Evolutionary conservation across 805 yeast species (phyloP), one percentile per base, ranked within the genome.

Genomic region (Wickerhamomyces pijperi): DNA sequence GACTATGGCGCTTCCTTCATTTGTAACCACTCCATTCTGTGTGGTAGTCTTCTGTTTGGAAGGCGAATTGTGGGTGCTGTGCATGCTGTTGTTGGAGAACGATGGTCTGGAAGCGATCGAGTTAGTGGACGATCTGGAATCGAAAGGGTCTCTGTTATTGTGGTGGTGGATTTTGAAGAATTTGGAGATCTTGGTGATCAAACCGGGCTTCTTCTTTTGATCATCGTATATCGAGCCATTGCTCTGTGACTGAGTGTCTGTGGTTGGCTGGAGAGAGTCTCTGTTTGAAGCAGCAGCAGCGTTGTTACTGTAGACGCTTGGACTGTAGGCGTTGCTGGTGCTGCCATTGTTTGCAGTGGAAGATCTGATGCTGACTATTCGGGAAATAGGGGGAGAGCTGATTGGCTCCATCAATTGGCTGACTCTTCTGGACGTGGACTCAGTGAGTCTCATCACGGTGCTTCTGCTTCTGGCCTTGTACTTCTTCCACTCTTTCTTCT

Each of bases 401-500:
- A 46, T 43, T 12, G 48, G 49, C 4, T 53, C 59, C 46, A 54
- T 50, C 21, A 51, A 37, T 34, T 50, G 56, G 28, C 50, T 46
- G 12, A 51, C 54, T 38, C 58, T 47, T 39, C 53, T 47, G 12
- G 56, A 49, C 13, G 57, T 50, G 2, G 54, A 46, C 34, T 52
- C 56, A 23, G 45, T 42, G 36, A 50, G 43, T 48, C 67, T 40
- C 19, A 54, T 29, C 7, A 54, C 56, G 3, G 65, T 61, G 17
- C 19, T 31, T 32, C 61, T 49, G 33, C 61, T 61, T 42, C 66
- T 50, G 13, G 53, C 54, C n/a, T 59, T 60, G 38, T 50, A 51
- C 36, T 54, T 58, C 16, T 50, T 46, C 5, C 46, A 53, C 32
- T 61, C 61, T 28, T 50, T 46, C 37, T 53, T 55, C 36, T 46